phyloP scores from a whole-genome alignment of 345 rosid species.

The Odontarrhena argentea region DNA sequence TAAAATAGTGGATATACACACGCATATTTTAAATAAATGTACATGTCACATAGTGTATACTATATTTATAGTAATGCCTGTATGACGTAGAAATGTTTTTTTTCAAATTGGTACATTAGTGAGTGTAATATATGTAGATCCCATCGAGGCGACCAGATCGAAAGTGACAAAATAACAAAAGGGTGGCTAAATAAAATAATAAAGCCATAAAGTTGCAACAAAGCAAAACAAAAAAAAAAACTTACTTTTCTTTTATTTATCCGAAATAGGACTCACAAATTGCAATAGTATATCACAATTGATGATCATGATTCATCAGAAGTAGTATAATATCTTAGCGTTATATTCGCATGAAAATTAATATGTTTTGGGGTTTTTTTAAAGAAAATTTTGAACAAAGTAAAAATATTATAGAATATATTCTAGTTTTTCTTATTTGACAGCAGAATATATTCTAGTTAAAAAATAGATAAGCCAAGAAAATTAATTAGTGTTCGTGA shows the following conservation, averaged over 20 bases:
- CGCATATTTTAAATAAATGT: background rate
- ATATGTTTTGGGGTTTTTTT: too few species aligned
- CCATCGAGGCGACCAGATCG: slow-evolving; percentile 43
- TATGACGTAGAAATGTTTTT: slow-evolving; percentile 35
- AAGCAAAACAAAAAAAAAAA: background rate
- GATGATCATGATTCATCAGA: slow-evolving; percentile 36
- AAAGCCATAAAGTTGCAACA: slow-evolving; percentile 41
- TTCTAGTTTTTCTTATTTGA: too few species aligned
- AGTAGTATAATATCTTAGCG: background rate
- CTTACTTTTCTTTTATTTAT: slow-evolving; percentile 28
- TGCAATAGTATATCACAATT: slow-evolving; percentile 27
- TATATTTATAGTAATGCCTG: slow-evolving; percentile 37
- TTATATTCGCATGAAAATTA: too few species aligned
- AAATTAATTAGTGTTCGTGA: too few species aligned
- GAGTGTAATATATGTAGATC: slow-evolving; percentile 40
- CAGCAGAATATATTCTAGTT: too few species aligned
- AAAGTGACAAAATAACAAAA: slow-evolving; percentile 42
- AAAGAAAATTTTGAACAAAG: too few species aligned
- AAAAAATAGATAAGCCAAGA: too few species aligned
- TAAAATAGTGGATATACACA: slow-evolving; percentile 29
- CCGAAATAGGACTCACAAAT: slow-evolving; percentile 38
- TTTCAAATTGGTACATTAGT: slow-evolving; percentile 22
- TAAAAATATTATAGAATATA: too few species aligned
- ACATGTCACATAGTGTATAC: slow-evolving; percentile 8
- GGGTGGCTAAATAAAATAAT: slow-evolving; percentile 31